A percentile compares a stretch with the other conserved stretches of the same genome.
These are phyloP conservation scores for Parathielavia appendiculata DNA, from an alignment of 495 filamentous ascomycete species.

Conservation along the genomic window DNA sequence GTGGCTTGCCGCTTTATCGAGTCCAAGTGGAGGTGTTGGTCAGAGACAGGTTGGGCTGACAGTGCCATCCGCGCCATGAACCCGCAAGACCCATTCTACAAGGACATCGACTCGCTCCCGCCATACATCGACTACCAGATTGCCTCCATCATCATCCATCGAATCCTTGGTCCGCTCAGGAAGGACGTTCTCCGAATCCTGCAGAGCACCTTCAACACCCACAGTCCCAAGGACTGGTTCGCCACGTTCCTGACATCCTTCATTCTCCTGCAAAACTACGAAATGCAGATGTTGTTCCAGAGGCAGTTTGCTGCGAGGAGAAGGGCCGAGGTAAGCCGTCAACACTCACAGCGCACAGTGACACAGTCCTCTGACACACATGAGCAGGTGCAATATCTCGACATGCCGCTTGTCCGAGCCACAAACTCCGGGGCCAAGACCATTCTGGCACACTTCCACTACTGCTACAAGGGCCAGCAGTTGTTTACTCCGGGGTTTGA, in stretches of 20 bases:
- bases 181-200: conserved; percentile 31
- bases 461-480: conserved; percentile 37
- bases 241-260: conserved; percentile 34
- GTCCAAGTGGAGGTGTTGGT: conserved; percentile 36
- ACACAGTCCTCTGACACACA: neutral
- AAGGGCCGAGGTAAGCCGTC: conserved; percentile 19
- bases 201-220: conserved; percentile 29
- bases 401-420: conserved; percentile 39
- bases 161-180: conserved; percentile 32
- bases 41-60: conserved; percentile 23
- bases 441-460: conserved; percentile 42
- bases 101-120: conserved; percentile 31
- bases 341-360: neutral
- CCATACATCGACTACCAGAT: conserved; percentile 39
- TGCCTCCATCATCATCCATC: conserved; percentile 36
- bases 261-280: conserved; percentile 41
- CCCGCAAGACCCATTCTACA: conserved; percentile 29
- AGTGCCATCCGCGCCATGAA: conserved; percentile 25
- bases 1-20: conserved; percentile 38
- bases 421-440: conserved; percentile 40
- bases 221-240: conserved; percentile 38
- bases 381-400: conserved; percentile 32
- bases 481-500: conserved; percentile 33
- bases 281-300: conserved; percentile 35
- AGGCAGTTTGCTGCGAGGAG: conserved; percentile 30